Percentiles rank a stretch among this genome's conserved stretches.
Conservation (phyloP, 2,329 filamentous ascomycete genomes). For the Fusarium sp. region DNA sequence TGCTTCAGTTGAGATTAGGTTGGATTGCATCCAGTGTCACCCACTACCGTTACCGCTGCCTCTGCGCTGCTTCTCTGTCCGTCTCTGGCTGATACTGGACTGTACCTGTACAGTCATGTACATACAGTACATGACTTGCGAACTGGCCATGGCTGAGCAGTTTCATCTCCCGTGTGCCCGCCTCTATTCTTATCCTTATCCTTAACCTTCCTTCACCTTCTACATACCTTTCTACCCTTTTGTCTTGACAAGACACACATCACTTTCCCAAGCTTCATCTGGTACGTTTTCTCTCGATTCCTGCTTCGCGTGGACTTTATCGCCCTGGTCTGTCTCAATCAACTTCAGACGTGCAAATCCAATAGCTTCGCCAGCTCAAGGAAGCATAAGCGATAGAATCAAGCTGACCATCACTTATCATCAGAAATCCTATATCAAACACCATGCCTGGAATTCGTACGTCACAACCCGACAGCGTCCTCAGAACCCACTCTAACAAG, state of each 20-base stretch:
- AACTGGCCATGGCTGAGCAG: constrained; percentile 17
- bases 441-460: constrained; percentile 65
- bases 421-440: constrained; percentile 23
- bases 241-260: not conserved
- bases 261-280: not conserved
- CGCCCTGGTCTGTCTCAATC: not conserved
- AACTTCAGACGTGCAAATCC: not conserved
- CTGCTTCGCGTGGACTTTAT: not conserved
- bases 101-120: not conserved
- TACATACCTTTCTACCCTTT: not conserved
- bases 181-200: constrained; percentile 14
- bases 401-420: constrained; percentile 22
- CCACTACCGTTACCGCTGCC: constrained; percentile 4
- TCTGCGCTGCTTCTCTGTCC: not conserved
- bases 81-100: not conserved
- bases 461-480: constrained; percentile 39
- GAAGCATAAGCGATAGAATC: not conserved
- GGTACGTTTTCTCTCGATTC: constrained; percentile 6
- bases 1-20: constrained; percentile 38
- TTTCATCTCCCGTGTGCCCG: constrained; percentile 25
- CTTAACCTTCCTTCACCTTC: constrained; percentile 4
- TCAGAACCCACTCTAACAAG: not conserved
- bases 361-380: not conserved
- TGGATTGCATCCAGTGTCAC: constrained; percentile 22
- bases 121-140: constrained; percentile 10